Base-by-base conservation (phyloP, 2,329 filamentous ascomycete species). In the Sporothrix pseudoabietina region DNA sequence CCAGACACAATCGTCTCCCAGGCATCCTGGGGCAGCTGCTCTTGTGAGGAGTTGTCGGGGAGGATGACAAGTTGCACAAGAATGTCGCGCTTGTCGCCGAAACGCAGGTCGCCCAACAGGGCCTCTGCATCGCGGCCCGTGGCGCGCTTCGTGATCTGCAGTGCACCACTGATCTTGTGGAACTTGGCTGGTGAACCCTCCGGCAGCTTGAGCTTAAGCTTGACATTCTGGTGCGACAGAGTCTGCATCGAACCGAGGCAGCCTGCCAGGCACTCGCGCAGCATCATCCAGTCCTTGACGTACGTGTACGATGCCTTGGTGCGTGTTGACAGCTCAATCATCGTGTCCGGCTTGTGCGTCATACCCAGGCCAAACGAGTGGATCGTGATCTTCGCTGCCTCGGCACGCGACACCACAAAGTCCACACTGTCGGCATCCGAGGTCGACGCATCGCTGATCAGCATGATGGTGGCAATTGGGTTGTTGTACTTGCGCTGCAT, bases 271-370 rank as follows among this genome's bases (percentile, higher is more conserved):
- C 96, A 98, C 81, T 99, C 96, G 39, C 96, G 91, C 49, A 99
- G 87, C 95, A 98, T 99, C 95, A 98, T 98, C 96, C 96, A 99
- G 81, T 99, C 96, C 83, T 98, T 99, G 77, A 99, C 94, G 79
- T 98, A 99, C 1, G 94, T 97, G 80, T 98, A 99, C 0, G 94
- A 97, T 4, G 94, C 96, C 83, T 98, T 99, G 3, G 96, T 99
- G 75, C 94, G 89, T 7, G 93, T 96, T 0, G 96, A 98, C 14
- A 99, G 85, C 82, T 98, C 95, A 76, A 99, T 97, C 94, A 99
- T 97, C 0, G 94, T 98, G 80, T 99, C 96, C 5, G 96, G 96
- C 83, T 98, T 98, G 83, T 99, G 96, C 0, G 95, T 98, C 85
- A 98, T 90, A 70, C 96, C 96, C 22, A 99, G 87, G 47, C 96